Evolutionary conservation across 306 rosid genomes (phyloP).

Genomic region (Vicia sativa): DNA sequence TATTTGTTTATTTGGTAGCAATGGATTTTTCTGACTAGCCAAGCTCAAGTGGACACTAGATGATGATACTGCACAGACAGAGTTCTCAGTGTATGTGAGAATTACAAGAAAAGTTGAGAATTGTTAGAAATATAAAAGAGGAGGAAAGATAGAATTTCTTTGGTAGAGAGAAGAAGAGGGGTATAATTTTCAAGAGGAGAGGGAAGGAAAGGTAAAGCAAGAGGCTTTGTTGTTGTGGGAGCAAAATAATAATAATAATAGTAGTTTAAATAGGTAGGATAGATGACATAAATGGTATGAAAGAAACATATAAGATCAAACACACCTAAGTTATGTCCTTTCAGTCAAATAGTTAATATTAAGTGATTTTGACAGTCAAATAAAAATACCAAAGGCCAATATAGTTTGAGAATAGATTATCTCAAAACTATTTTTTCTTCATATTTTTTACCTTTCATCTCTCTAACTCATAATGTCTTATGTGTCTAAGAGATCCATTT

Average conservation of each 20-base stretch:
- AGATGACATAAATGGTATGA: conserved; percentile 48
- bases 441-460: neutral
- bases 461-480: too few relatives aligned
- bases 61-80: conserved; percentile 29
- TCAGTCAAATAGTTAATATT: conserved; percentile 75
- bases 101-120: conserved; percentile 41
- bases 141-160: conserved; percentile 40
- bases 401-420: neutral
- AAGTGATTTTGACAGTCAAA: conserved; percentile 62
- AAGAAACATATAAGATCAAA: conserved; percentile 65
- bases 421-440: neutral
- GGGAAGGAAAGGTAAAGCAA: conserved; percentile 59
- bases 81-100: conserved; percentile 46
- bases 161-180: conserved; percentile 54
- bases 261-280: conserved; percentile 52
- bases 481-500: too few relatives aligned
- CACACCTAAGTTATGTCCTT: conserved; percentile 61
- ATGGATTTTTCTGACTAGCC: conserved; percentile 40
- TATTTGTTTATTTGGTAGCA: conserved; percentile 38
- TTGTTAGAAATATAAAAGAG: conserved; percentile 33
- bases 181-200: conserved; percentile 52
- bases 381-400: conserved; percentile 43
- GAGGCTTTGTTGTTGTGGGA: conserved; percentile 45
- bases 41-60: conserved; percentile 44
- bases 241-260: conserved; percentile 49